Conservation (phyloP, 2,329 filamentous ascomycete genomes). For the Blumeria graminis region DNA sequence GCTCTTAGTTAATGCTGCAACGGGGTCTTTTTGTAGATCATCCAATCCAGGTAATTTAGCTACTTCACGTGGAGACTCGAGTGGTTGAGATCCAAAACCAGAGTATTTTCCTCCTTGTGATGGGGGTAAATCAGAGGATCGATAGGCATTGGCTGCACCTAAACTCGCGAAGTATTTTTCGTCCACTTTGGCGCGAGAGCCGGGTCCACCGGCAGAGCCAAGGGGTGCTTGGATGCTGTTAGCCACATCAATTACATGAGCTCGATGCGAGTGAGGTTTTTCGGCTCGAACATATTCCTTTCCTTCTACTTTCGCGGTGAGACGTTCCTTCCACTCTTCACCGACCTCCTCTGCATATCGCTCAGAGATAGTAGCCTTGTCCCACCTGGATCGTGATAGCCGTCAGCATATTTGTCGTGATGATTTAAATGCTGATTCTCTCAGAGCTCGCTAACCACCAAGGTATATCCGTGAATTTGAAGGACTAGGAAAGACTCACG, state of each 20-base stretch:
- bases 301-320: constrained; percentile 72
- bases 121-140: constrained; percentile 53
- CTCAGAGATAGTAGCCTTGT: constrained; percentile 73
- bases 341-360: constrained; percentile 74
- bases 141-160: constrained; percentile 56
- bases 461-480: neutral
- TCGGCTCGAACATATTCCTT: constrained; percentile 59
- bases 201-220: constrained; percentile 12
- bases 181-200: constrained; percentile 35
- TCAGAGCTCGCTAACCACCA: neutral
- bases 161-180: constrained; percentile 79
- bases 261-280: constrained; percentile 19
- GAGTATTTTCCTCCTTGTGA: constrained; percentile 80
- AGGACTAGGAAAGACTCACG: constrained; percentile 6
- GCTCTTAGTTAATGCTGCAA: constrained; percentile 70
- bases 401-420: neutral
- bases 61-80: constrained; percentile 21
- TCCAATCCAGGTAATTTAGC: constrained; percentile 43
- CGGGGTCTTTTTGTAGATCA: constrained; percentile 74
- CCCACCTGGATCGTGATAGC: constrained; percentile 22
- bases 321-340: constrained; percentile 83
- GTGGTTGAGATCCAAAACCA: constrained; percentile 60
- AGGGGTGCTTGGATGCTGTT: constrained; percentile 5
- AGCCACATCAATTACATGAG: constrained; percentile 3
- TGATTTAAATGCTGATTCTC: neutral